Evolutionary conservation across 306 rosid species (phyloP), one percentile per base, ranked within the genome.

Genomic region (Benincasa hispida): DNA sequence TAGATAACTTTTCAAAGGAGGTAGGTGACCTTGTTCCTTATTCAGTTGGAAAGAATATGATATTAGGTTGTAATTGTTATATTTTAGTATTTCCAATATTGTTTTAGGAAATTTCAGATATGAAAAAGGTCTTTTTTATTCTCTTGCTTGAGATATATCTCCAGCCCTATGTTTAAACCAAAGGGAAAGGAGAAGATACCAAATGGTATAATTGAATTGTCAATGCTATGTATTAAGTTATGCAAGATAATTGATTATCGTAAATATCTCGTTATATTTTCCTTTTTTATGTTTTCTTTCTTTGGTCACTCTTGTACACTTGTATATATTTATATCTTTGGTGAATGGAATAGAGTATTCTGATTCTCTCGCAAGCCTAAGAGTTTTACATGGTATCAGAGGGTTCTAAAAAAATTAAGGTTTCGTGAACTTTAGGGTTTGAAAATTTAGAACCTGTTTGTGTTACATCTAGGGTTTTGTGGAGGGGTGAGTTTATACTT

Each of bases 1-100:
- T 93, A 78, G 97, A 93, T 85, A 93, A 93, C 79, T 93, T 93
- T 82, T 84, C 98, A 0, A 91, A 81, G 77, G 98, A 93, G 98
- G 98, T 93, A 60, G 79, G 97, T 83, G 72, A 8, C 57, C 37
- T 39, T 41, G 22, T 78, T 68, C 21, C 28, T 54, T 66, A 11
- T 37, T 57, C 21, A 32, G 5, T 74, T 30, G 6, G 6, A 51
- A 54, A 53, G 25, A 59, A 27, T 55, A 55, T 78, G 56, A 22
- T 37, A 6, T 35, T 42, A n/a, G 59, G 76, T 51, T 50, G 48
- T 72, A 72, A 45, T 28, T 28, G 9, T 72, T 45, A 72, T 27
- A 22, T 39, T 21, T 13, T 0, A 11, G 32, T 39, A 12, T 22
- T 67, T 67, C 21, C 74, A 11, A 41, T 22, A 41, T 10, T 13